Evolutionary conservation across 164 flowering plant species (phyloP).

Genomic region (Berberis thunbergii): DNA sequence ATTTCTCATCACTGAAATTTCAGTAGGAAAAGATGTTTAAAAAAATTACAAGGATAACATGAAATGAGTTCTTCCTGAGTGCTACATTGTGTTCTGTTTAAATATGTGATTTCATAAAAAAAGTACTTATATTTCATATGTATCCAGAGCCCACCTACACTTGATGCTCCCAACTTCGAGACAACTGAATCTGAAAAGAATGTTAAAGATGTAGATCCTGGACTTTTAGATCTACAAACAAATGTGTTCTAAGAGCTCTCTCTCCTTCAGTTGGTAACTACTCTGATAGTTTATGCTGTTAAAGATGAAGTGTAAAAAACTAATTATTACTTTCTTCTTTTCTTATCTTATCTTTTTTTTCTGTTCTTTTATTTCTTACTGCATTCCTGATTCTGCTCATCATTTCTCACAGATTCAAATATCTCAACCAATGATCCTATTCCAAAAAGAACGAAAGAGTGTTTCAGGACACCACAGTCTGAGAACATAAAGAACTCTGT

Average conservation of each 20-base stretch:
- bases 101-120: too few species aligned
- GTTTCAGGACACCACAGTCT: neutral
- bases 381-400: too few species aligned
- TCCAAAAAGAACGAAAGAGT: neutral
- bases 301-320: neutral
- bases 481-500: neutral
- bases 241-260: constrained; percentile 55
- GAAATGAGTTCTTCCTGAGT: too few species aligned
- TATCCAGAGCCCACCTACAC: constrained; percentile 71
- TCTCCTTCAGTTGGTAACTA: neutral
- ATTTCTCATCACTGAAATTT: neutral
- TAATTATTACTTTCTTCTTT: too few species aligned
- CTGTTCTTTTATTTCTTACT: too few species aligned
- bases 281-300: neutral
- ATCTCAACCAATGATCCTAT: neutral
- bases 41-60: too few species aligned
- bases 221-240: constrained; percentile 54
- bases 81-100: too few species aligned
- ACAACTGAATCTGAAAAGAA: constrained; percentile 39
- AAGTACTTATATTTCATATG: neutral
- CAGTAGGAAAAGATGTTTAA: too few species aligned
- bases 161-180: constrained; percentile 46
- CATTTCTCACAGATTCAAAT: neutral
- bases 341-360: too few species aligned
- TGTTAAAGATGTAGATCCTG: constrained; percentile 41